Evolutionary conservation across 257 asterid genomes (phyloP).

Genomic region (Petunia axillaris): DNA sequence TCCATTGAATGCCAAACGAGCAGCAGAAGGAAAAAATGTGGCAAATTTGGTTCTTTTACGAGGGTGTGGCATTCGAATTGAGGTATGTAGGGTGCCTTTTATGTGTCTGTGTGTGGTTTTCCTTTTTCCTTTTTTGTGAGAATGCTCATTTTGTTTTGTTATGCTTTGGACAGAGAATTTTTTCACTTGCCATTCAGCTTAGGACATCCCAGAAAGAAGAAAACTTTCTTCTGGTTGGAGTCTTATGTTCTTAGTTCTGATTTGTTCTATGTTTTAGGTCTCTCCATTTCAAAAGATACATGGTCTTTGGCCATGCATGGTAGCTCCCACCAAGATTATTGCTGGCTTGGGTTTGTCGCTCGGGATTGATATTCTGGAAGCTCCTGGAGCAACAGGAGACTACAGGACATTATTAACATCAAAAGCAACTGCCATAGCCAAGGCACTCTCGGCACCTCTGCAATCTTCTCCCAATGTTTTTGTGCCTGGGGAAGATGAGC

Average conservation of each 20-base stretch:
- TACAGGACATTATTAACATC: constrained; percentile 88
- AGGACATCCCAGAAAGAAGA: constrained; percentile 16
- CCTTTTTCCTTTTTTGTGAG: constrained; percentile 1
- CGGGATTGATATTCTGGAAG: constrained; percentile 94
- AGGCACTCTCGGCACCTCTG: constrained; percentile 82
- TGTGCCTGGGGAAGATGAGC: constrained; percentile 93
- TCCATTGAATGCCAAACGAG: constrained; percentile 75
- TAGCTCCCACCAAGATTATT: constrained; percentile 94
- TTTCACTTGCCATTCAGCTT: neutral
- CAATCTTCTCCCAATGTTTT: constrained; percentile 70
- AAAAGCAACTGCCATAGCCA: constrained; percentile 85
- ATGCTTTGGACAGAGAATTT: neutral
- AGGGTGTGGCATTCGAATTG: constrained; percentile 98
- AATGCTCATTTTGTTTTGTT: neutral
- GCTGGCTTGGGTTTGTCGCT: constrained; percentile 98
- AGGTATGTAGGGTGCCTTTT: constrained; percentile 50
- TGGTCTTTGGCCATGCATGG: constrained; percentile 91
- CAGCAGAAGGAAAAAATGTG: constrained; percentile 81
- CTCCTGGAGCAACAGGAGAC: constrained; percentile 98
- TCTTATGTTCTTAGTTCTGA: constrained; percentile 15
- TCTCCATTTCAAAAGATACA: constrained; percentile 77
- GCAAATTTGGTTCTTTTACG: constrained; percentile 89
- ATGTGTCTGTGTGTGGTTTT: constrained; percentile 10
- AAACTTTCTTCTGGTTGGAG: constrained; percentile 27
- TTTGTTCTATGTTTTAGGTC: constrained; percentile 54